Base-by-base conservation (phyloP, 2,329 filamentous ascomycete genomes). In the Paecilomyces niveus region DNA sequence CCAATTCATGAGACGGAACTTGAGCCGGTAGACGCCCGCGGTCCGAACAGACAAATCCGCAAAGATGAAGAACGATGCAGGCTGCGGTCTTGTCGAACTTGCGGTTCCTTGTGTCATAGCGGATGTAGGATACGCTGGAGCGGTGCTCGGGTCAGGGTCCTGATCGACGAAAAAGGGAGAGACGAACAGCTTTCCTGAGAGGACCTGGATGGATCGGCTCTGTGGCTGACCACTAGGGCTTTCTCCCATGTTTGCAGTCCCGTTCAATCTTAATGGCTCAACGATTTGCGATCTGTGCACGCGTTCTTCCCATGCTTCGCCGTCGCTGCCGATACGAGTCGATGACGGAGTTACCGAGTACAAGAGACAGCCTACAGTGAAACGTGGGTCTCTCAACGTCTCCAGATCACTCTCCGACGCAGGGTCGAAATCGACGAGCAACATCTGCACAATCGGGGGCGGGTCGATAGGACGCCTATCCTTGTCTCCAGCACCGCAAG, bases 41-140 rank as follows among this genome's bases (percentile, higher is more conserved):
- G 72, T 73, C 53, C 77, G 76, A 22, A 80, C 72, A 2, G 77
- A 79, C 1, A 80, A 70, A 62, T 80, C 78, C 0, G 76, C 70
- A 55, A 80, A 80, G 26, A 80, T 75, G 63, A 80, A 80, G 61
- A 80, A 80, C 1, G 73, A 71, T 21, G 75, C 72, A 3, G 76
- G 76, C 3, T 69, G 65, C 31, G 57, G 58, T 54, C 56, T 53
- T 29, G 57, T 39, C 56, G 49, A 58, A n/a, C 54, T 53, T 51
- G 31, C 6, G 45, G 54, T n/a, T 39, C 62, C 9, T 51, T 60
- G 49, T 57, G 6, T 10, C n/a, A 11, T 53, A 9, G 57, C 55
- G 13, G 26, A 52, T 3, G 68, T 66, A 5, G 75, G 75, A 57
- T 78, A 73, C 4, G 59, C 59, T 1, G 74, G 74, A n/a, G 76